Conservation (phyloP, 192 early-diverging fungal genomes). For the Coemansia sp. region DNA sequence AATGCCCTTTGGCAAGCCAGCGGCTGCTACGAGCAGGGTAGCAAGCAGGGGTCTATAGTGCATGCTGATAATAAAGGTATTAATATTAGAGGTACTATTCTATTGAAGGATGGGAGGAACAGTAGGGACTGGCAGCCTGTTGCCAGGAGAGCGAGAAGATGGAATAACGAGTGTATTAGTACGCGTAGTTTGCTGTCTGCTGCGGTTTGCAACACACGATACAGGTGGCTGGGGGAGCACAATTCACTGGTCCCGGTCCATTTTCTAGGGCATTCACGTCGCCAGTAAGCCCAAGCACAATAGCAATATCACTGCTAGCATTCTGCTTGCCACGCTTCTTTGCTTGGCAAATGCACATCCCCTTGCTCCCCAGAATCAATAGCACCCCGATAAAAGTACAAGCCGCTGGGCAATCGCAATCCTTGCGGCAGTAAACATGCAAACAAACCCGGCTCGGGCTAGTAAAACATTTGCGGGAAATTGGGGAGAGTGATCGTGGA, state of each 20-base stretch:
- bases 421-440: not conserved
- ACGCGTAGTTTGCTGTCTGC: not conserved
- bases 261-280: not conserved
- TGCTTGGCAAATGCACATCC: not conserved
- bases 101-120: not conserved
- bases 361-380: not conserved
- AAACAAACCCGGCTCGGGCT: not conserved
- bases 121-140: not conserved
- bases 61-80: not conserved
- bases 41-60: not conserved
- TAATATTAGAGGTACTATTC: not conserved
- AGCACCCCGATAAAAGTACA: not conserved
- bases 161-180: not conserved
- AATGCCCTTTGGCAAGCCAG: not conserved
- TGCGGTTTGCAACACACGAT: not conserved
- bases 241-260: not conserved
- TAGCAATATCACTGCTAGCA: not conserved
- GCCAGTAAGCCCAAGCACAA: not conserved
- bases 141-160: not conserved
- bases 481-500: not conserved
- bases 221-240: not conserved
- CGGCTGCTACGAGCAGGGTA: conserved; percentile 6
- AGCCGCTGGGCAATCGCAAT: not conserved
- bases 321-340: not conserved
- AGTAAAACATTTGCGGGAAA: not conserved